phyloP scores from a whole-genome alignment of 768 basidiomycete species.

The Boletus rufocinnamomeus region DNA sequence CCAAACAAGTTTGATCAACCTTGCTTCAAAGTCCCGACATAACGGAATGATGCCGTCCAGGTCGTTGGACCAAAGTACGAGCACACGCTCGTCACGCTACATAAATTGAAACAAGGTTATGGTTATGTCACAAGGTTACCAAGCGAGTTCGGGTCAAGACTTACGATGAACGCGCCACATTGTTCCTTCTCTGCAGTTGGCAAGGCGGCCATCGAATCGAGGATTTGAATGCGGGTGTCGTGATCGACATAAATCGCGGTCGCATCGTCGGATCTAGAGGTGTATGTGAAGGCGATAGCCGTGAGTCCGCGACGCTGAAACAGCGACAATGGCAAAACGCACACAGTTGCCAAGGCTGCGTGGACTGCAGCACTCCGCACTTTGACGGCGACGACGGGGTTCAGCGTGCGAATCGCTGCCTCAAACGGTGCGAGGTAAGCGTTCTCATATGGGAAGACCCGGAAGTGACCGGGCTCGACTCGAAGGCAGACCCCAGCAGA shows the following conservation, averaged over 20 bases:
- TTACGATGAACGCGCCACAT: slow-evolving; percentile 84
- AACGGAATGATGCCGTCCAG: slow-evolving; percentile 77
- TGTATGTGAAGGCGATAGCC: neutral
- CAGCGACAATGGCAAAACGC: slow-evolving; percentile 29
- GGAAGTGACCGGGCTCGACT: slow-evolving; percentile 65
- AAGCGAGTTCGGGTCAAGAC: slow-evolving; percentile 12
- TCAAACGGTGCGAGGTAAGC: slow-evolving; percentile 80
- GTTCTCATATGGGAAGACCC: slow-evolving; percentile 87
- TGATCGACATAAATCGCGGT: slow-evolving; percentile 67
- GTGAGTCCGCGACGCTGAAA: slow-evolving; percentile 5
- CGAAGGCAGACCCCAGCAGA: slow-evolving; percentile 78
- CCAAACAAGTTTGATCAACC: slow-evolving; percentile 84
- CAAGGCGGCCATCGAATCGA: slow-evolving; percentile 67
- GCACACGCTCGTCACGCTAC: slow-evolving; percentile 84
- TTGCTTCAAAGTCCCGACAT: slow-evolving; percentile 72
- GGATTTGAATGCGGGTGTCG: slow-evolving; percentile 85
- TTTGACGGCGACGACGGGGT: slow-evolving; percentile 85
- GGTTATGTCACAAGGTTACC: slow-evolving; percentile 1
- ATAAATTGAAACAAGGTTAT: slow-evolving; percentile 9
- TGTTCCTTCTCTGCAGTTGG: slow-evolving; percentile 88
- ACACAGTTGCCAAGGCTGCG: slow-evolving; percentile 73
- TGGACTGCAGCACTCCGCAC: slow-evolving; percentile 78
- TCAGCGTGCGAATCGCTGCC: slow-evolving; percentile 70
- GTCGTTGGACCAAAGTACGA: slow-evolving; percentile 85
- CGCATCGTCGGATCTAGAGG: slow-evolving; percentile 55